Percentiles rank a stretch among this genome's conserved stretches.
Conservation (phyloP, 1,284 basidiomycete genomes). For the Cronartium quercuum region DNA sequence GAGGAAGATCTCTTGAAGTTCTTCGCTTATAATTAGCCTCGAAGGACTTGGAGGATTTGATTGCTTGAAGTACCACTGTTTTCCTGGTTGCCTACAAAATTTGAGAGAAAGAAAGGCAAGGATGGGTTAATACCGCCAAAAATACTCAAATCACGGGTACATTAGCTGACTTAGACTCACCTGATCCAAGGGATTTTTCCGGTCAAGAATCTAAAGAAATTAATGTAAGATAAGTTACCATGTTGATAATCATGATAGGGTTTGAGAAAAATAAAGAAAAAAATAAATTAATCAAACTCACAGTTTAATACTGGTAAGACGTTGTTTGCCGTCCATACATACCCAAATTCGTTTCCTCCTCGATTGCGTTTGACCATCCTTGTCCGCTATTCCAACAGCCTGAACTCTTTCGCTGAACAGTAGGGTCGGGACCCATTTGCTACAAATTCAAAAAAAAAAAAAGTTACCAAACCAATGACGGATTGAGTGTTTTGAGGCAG, state of each 20-base stretch:
- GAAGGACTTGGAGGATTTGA: slow-evolving; percentile 19
- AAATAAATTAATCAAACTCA: neutral
- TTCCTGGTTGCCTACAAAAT: slow-evolving; percentile 13
- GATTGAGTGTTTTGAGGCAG: neutral
- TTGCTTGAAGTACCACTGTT: slow-evolving; percentile 33
- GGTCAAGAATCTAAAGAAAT: slow-evolving; percentile 14
- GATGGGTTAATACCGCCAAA: neutral
- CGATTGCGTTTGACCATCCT: neutral
- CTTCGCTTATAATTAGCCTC: slow-evolving; percentile 10
- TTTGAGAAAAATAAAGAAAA: neutral
- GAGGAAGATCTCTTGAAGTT: slow-evolving; percentile 26
- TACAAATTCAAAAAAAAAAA: neutral
- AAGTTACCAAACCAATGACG: neutral
- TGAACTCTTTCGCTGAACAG: slow-evolving; percentile 25
- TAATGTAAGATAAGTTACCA: neutral
- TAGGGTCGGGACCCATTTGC: slow-evolving; percentile 39
- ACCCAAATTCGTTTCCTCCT: slow-evolving; percentile 22
- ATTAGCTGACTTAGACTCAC: neutral
- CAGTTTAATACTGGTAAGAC: slow-evolving; percentile 35
- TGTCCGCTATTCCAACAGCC: neutral
- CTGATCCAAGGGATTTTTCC: slow-evolving; percentile 37
- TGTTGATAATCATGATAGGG: neutral
- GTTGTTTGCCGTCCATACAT: slow-evolving; percentile 39
- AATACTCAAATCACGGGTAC: neutral
- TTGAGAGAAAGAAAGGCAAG: neutral